phyloP scores from a whole-genome alignment of 2,329 filamentous ascomycete genomes.

The Exophiala dermatitidis region DNA sequence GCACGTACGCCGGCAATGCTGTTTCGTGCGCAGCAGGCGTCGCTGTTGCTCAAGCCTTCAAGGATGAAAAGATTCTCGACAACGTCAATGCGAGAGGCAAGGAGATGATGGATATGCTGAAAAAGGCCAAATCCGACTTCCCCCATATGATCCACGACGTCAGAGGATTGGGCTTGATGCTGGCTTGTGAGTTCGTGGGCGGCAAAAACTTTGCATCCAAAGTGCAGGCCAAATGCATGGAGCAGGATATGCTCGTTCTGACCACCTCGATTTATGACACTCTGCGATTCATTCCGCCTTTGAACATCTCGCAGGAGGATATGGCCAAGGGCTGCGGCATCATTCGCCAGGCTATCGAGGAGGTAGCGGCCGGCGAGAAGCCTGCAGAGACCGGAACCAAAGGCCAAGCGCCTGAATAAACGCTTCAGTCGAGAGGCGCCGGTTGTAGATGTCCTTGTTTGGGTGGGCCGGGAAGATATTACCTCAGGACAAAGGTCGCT shows the following conservation, averaged over 20 bases:
- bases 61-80: slow-evolving; percentile 34
- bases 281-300: slow-evolving; percentile 35
- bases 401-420: slow-evolving; percentile 19
- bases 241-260: slow-evolving; percentile 35
- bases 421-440: neutral
- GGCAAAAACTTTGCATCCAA: slow-evolving; percentile 33
- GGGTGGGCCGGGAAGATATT: too few relatives aligned
- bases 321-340: slow-evolving; percentile 35
- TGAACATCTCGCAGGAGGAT: slow-evolving; percentile 36
- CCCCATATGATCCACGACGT: slow-evolving; percentile 34
- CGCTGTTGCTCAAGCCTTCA: slow-evolving; percentile 33
- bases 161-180: slow-evolving; percentile 36
- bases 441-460: too few relatives aligned
- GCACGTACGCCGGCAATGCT: slow-evolving; percentile 35
- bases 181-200: slow-evolving; percentile 34
- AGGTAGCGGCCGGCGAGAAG: slow-evolving; percentile 30
- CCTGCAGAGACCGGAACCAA: slow-evolving; percentile 18
- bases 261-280: slow-evolving; percentile 39
- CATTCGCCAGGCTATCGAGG: slow-evolving; percentile 33
- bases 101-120: slow-evolving; percentile 28
- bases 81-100: slow-evolving; percentile 32
- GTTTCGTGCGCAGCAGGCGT: slow-evolving; percentile 35
- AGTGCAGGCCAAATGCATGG: slow-evolving; percentile 36
- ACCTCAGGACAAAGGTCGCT: too few relatives aligned
- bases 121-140: slow-evolving; percentile 27